Conservation (phyloP, 192 early-diverging fungal species). For the Pilaira anomala region DNA sequence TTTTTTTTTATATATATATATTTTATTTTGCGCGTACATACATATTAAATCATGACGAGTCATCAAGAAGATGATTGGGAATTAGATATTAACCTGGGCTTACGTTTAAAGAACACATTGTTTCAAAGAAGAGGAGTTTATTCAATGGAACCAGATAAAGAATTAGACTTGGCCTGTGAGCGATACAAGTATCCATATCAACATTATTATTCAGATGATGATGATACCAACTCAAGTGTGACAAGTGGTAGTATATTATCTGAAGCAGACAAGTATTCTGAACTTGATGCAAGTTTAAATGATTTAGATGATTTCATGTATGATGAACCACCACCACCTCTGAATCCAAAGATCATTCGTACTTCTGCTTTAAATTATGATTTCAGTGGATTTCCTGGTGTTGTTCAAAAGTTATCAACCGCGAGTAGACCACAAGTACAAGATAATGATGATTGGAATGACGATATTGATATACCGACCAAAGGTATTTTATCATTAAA, state of each 20-base stretch:
- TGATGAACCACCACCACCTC: not conserved
- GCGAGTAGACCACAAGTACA: not conserved
- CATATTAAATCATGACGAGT: too few species aligned
- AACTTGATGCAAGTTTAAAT: not conserved
- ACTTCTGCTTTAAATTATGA: not conserved
- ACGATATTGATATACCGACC: conserved; percentile 8
- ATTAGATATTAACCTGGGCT: not conserved
- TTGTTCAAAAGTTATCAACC: not conserved
- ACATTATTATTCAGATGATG: conserved; percentile 3
- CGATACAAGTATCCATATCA: not conserved
- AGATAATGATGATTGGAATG: conserved; percentile 16
- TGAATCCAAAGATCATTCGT: not conserved
- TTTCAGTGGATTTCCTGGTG: not conserved
- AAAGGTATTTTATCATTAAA: not conserved
- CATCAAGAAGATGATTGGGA: conserved; percentile 6
- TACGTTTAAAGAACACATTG: not conserved
- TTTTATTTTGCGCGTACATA: not conserved
- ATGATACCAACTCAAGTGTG: conserved; percentile 18
- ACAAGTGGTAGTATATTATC: conserved; percentile 5
- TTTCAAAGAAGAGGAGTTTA: not conserved
- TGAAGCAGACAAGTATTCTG: conserved; percentile 15
- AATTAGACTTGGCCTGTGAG: conserved; percentile 1
- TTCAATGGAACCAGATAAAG: conserved; percentile 1
- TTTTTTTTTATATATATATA: not conserved
- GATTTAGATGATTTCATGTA: conserved; percentile 21